Evolutionary conservation across 2,329 filamentous ascomycete species (phyloP), one percentile per base, ranked within the genome.

Genomic region (Clonostachys sp.): DNA sequence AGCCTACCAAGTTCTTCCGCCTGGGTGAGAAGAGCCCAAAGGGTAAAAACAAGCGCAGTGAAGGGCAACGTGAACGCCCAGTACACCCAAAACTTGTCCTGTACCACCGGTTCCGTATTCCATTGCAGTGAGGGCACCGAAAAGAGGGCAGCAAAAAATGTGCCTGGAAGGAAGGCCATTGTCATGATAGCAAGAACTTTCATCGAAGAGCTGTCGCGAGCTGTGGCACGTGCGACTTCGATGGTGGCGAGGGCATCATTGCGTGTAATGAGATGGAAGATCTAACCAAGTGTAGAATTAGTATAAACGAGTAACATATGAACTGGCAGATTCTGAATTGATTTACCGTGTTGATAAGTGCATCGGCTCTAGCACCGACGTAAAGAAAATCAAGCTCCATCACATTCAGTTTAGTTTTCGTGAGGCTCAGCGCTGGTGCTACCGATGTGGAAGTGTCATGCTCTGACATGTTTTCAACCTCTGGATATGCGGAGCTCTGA

Each of bases 131-230:
- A 50, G 1, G 58, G 57, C 16, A 58, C 30, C 1, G 54, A 50
- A 34, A 61, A 63, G 16, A 62, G 50, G 3, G 59, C 55, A 9
- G 68, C 63, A 50, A 70, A 60, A 50, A 70, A 71, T 12, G 66
- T 68, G 1, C 61, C 65, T 3, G 69, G 68, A 3, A 70, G 61
- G 49, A 71, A 71, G 3, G 63, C 49, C 53, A 70, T 66, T 36
- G 65, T 70, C 47, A 71, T 56, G 3, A 67, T 53, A 1, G 68
- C 63, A 14, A 71, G 63, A 4, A 61, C 62, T 42, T 65, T 62
- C 64, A 72, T 69, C 9, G 57, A 55, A 2, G 54, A 50, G 43
- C 56, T 51, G 44, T 58, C 55, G 4, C 42, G 44, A 17, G 45
- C 49, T 9, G 49, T 39, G 18, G 44, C 41, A 24, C 30, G 20